Percentiles rank a stretch among this genome's conserved stretches.
These are phyloP conservation scores for Aethionema arabicum DNA, from an alignment of 345 rosid genomes.

Conservation along the genomic window DNA sequence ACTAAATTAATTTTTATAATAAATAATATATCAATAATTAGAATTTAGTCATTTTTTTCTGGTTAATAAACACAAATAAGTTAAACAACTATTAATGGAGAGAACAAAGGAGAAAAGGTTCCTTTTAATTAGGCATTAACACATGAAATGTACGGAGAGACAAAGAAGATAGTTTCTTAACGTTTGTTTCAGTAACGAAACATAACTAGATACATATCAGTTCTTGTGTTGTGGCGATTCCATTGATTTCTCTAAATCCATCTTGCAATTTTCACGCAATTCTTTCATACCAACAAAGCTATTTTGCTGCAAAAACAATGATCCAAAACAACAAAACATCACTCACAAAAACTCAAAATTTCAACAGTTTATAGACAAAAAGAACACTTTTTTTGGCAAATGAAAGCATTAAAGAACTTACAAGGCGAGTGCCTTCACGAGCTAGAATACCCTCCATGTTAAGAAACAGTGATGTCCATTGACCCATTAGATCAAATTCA, in stretches of 20 bases:
- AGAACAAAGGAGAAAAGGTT: neutral
- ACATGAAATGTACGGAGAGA: neutral
- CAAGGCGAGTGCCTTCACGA: conserved; percentile 73
- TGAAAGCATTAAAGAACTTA: conserved; percentile 46
- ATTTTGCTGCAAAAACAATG: conserved; percentile 54
- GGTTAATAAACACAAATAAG: too few relatives aligned
- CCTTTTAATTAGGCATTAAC: neutral
- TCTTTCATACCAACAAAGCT: conserved; percentile 56
- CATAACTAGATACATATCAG: conserved; percentile 25
- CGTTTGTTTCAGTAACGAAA: conserved; percentile 16
- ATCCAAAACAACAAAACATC: conserved; percentile 10
- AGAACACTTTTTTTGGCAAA: neutral
- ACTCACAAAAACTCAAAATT: conserved; percentile 5
- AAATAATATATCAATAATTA: too few relatives aligned
- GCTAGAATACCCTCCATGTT: conserved; percentile 73
- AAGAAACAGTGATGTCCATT: conserved; percentile 85
- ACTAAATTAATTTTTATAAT: too few relatives aligned
- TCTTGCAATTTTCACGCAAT: conserved; percentile 75
- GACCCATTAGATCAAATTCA: conserved; percentile 59
- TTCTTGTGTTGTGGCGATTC: conserved; percentile 47
- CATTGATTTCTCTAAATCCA: conserved; percentile 57
- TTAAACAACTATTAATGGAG: too few relatives aligned
- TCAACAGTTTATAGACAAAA: neutral
- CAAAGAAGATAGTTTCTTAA: conserved; percentile 33
- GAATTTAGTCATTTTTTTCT: too few relatives aligned